phyloP scores from a whole-genome alignment of 2,329 filamentous ascomycete genomes.

The Corynespora cassiicola region DNA sequence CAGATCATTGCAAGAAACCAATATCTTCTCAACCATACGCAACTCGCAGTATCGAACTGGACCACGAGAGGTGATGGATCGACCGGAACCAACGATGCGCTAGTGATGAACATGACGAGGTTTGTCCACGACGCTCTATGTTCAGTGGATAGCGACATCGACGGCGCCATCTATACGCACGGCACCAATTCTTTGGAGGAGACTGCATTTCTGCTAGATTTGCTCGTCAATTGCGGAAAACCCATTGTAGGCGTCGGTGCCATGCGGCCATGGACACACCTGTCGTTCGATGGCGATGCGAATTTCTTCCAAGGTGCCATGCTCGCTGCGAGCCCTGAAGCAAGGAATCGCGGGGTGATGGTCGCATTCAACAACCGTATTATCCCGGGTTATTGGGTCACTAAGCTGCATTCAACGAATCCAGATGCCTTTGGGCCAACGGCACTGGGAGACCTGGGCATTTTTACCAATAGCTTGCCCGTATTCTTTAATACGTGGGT shows the following conservation, averaged over 20 bases:
- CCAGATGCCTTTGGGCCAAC: slow-evolving; percentile 33
- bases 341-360: slow-evolving; percentile 29
- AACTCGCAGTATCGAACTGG: slow-evolving; percentile 37
- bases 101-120: slow-evolving; percentile 41
- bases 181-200: slow-evolving; percentile 39
- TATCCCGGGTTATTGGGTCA: slow-evolving; percentile 33
- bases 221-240: slow-evolving; percentile 33
- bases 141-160: slow-evolving; percentile 34
- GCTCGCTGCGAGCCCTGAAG: slow-evolving; percentile 26
- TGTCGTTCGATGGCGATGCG: slow-evolving; percentile 31
- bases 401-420: slow-evolving; percentile 32
- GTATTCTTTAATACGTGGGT: slow-evolving; percentile 29
- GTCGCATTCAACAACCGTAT: slow-evolving; percentile 36
- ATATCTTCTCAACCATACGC: slow-evolving; percentile 35
- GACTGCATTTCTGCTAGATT: slow-evolving; percentile 34
- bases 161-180: slow-evolving; percentile 34
- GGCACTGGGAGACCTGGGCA: slow-evolving; percentile 27
- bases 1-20: slow-evolving; percentile 33
- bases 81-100: slow-evolving; percentile 32
- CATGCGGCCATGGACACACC: slow-evolving; percentile 34
- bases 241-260: slow-evolving; percentile 30
- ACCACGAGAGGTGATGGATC: slow-evolving; percentile 22
- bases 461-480: slow-evolving; percentile 33
- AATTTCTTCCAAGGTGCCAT: slow-evolving; percentile 37
- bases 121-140: slow-evolving; percentile 34